Evolutionary conservation across 148 eudicot species (phyloP).

Genomic region (Silene latifolia): DNA sequence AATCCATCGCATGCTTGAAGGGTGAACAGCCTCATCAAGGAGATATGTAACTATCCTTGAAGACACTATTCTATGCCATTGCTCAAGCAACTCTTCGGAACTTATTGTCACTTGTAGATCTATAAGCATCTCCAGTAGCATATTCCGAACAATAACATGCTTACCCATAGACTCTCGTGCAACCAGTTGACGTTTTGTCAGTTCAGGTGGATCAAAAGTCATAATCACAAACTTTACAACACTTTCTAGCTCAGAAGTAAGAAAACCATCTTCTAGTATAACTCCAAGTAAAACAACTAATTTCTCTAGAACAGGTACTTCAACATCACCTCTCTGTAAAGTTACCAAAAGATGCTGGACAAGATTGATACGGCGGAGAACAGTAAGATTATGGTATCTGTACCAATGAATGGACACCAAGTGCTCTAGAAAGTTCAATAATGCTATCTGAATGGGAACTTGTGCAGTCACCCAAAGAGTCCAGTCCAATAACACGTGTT

Average conservation of each 20-base stretch:
- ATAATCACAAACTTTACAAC: conserved; percentile 94
- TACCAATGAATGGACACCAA: conserved; percentile 99
- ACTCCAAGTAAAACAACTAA: conserved; percentile 93
- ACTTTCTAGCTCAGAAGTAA: conserved; percentile 83
- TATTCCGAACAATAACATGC: conserved; percentile 97
- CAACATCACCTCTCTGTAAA: conserved; percentile 96
- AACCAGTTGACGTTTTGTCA: conserved; percentile 52
- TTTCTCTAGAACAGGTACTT: conserved; percentile 94
- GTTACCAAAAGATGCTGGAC: conserved; percentile 96
- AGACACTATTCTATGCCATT: conserved; percentile 95
- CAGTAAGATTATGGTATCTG: conserved; percentile 91
- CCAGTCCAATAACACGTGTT: conserved; percentile 97
- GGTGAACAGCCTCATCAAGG: conserved; percentile 97
- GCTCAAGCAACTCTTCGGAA: conserved; percentile 89
- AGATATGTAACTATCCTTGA: conserved; percentile 82
- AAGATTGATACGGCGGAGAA: conserved; percentile 86
- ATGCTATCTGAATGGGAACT: conserved; percentile 81
- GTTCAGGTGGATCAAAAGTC: conserved; percentile 94
- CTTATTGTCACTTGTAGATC: conserved; percentile 90
- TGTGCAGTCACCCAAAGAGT: conserved; percentile 96
- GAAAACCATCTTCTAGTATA: conserved; percentile 93
- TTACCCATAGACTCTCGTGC: conserved; percentile 93
- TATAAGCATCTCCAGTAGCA: conserved; percentile 98
- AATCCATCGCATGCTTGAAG: conserved; percentile 99
- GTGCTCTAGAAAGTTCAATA: conserved; percentile 93